Base-by-base conservation (phyloP, 345 rosid species). In the Barbarea vulgaris region DNA sequence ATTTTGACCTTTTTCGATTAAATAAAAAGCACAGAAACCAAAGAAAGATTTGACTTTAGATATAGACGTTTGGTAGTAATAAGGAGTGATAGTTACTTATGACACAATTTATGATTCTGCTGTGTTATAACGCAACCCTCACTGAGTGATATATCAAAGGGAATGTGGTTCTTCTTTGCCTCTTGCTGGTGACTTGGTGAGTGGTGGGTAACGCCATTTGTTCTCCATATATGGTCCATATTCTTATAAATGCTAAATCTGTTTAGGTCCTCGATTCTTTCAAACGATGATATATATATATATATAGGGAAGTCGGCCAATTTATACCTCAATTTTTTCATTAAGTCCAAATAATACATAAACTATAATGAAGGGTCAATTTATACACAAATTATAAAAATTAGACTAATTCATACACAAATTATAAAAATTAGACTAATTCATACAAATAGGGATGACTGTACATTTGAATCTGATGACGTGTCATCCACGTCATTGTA, bases 171-270 rank as follows among this genome's bases (percentile, higher is more conserved):
- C 57, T 58, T 18, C 64, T 39, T 28, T 27, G n/a, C 60, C 9
- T 13, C 37, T 53, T 39, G 41, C 64, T 55, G 3, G 25, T 22
- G 4, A 36, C 5, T 67, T 67, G 17, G 21, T 62, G 50, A 44
- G 50, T 44, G 67, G 22, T 41, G 54, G 41, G 53, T 70, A 25
- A 59, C 13, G 46, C 44, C 24, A 13, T 70, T 70, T 70, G 75
- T 69, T 69, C 73, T 69, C 64, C 73, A 58, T 69, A n/a, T 22
- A 18, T 42, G 64, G 64, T 28, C 73, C 73, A 56, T 58, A n/a
- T 18, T 70, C 11, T 58, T 21, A 31, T 70, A 21, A 31, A 44
- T 19, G 33, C 18, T 56, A 41, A 56, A 46, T 42, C 31, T 53
- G 34, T 28, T 11, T 64, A 36, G 50, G 21, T 62, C 13, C 27